Base-by-base conservation (phyloP, 2,329 filamentous ascomycete species). In the Rutstroemia sp. region DNA sequence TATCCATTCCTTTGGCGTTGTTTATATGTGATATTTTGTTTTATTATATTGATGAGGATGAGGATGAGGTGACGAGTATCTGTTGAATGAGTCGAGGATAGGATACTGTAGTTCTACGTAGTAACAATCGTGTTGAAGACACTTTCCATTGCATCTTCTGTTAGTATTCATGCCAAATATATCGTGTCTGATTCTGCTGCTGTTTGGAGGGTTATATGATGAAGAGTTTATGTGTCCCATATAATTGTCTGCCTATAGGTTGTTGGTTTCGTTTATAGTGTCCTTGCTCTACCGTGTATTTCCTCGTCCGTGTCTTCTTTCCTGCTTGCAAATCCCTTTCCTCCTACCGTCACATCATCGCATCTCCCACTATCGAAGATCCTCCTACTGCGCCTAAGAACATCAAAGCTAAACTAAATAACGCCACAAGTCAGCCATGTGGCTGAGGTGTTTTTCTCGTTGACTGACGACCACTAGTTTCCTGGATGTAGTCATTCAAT, bases 1-100 rank as follows among this genome's bases (percentile, higher is more conserved):
- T 39, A 46, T 44, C 38, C 48, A 56, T 54, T 57, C 19, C 25
- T 57, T 54, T 34, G 55, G 50, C 42, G 55, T 57, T 57, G 23
- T 48, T 56, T 34, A 34, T 45, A 48, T 54, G 23, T 52, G 23
- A 25, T 48, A 25, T 45, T 21, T 49, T 54, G 18, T 27, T 45
- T 46, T 51, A 56, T 37, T 52, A 42, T 27, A 45, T 52, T 52
- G 10, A 39, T 48, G 16, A 39, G 21, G 19, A 52, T 44, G 38
- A 5, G n/a, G 5, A 52, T 46, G 23, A 42, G 25, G 16, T 27
- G 38, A 55, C 21, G 52, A 50, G 46, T 18, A 44, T 44, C 3
- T 18, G 18, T 44, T 44, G 18, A n/a, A 44, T 44, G 50, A 52
- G 46, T 48, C 18, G 23, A 18, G 44, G 14, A 18, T 23, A 27